Base-by-base conservation (phyloP, 2,329 filamentous ascomycete genomes). In the Bimuria novae-zelandiae region DNA sequence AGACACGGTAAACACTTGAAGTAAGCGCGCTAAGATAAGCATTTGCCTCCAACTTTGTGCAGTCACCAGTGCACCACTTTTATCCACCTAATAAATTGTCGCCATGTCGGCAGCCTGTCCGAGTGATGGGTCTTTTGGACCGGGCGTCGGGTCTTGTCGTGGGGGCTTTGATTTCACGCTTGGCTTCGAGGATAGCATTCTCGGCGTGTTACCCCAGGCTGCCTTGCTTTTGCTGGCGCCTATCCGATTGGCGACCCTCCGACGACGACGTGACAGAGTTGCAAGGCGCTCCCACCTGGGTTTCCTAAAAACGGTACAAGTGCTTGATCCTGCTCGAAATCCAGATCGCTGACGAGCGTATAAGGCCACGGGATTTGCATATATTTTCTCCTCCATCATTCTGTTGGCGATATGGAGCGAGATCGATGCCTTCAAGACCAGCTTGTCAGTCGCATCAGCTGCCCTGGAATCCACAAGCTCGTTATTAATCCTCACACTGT, bases 81-180 rank as follows among this genome's bases (percentile, higher is more conserved):
- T 29, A 30, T 39, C 19, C 49, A 52, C 51, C 42, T 19, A 8
- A 44, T 37, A 46, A 37, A n/a, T n/a, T n/a, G 35, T 41, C 52
- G 46, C 17, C 33, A 59, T 61, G 55, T 56, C 53, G 39, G 55
- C 33, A 35, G 54, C 56, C 19, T 66, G 60, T 49, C 35, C 51
- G 25, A 51, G 53, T 32, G 63, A 68, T 56, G 57, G 51, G 48
- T 55, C 62, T 37, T 65, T 65, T 45, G 60, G 64, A 1, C 63
- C 62, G 10, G 49, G 23, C 7, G 59, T 59, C 36, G 60, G 56
- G 17, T 39, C 55, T 12, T 67, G 63, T 49, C 59, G 63, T 49
- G 64, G 64, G 46, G 63, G 59, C 37, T 67, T 68, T 48, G 66
- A 65, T 41, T 62, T 70, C 51, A 69, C 67, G 12, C 45, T 69